Evolutionary conservation across 2,329 filamentous ascomycete genomes (phyloP).

Genomic region (Penicillium sp.): DNA sequence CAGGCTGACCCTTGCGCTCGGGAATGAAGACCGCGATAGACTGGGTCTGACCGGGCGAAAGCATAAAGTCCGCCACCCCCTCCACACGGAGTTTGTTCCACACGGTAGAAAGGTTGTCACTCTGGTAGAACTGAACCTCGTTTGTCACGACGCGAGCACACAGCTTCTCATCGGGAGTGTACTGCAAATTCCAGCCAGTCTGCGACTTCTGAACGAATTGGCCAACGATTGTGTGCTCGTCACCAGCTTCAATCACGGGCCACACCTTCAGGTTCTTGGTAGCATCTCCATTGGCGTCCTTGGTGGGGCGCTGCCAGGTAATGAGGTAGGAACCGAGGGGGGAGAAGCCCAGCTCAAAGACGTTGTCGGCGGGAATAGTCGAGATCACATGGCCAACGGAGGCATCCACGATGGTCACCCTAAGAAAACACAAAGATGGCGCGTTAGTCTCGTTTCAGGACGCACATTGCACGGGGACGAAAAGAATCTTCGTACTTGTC

Average conservation of each 20-base stretch:
- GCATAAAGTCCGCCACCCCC: constrained; percentile 79
- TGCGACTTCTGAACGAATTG: constrained; percentile 93
- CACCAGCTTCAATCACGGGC: constrained; percentile 65
- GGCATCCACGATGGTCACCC: constrained; percentile 78
- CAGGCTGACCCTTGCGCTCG: constrained; percentile 93
- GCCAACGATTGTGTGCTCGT: constrained; percentile 68
- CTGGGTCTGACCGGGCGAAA: constrained; percentile 83
- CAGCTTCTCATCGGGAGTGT: constrained; percentile 86
- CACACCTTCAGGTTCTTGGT: constrained; percentile 97
- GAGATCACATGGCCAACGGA: constrained; percentile 68
- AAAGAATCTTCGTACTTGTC: constrained; percentile 51
- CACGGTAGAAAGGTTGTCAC: constrained; percentile 72
- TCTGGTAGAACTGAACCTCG: constrained; percentile 95
- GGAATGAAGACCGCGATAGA: constrained; percentile 92
- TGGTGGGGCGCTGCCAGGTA: constrained; percentile 89
- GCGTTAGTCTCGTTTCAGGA: not conserved
- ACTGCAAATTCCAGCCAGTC: constrained; percentile 95
- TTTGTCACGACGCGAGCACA: constrained; percentile 93
- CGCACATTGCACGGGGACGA: not conserved
- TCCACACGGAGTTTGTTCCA: constrained; percentile 96
- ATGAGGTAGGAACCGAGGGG: constrained; percentile 87
- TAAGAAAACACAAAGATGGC: constrained; percentile 22
- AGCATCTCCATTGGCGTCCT: constrained; percentile 89
- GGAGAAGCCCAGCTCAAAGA: constrained; percentile 93
- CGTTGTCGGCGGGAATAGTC: constrained; percentile 69